phyloP scores from a whole-genome alignment of 768 basidiomycete genomes.

The Galerina marginata region DNA sequence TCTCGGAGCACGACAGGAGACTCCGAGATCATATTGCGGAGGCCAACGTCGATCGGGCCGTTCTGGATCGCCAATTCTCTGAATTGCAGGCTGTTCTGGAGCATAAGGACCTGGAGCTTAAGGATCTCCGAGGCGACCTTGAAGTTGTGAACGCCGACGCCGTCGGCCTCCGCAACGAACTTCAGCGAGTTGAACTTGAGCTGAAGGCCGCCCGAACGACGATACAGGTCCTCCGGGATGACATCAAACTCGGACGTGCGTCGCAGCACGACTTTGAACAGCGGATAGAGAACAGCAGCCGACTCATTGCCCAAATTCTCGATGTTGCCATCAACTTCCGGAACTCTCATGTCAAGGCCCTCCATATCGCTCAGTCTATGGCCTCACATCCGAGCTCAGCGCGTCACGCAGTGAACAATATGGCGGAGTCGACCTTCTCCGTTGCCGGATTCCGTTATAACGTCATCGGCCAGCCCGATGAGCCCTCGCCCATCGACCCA shows the following conservation, averaged over 20 bases:
- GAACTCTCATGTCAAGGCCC: slow-evolving; percentile 74
- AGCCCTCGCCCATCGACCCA: slow-evolving; percentile 79
- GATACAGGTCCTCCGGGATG: slow-evolving; percentile 74
- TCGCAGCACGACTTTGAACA: slow-evolving; percentile 75
- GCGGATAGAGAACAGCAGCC: slow-evolving; percentile 64
- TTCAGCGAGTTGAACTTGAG: slow-evolving; percentile 73
- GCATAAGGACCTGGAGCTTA: slow-evolving; percentile 62
- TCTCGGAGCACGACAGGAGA: slow-evolving; percentile 64
- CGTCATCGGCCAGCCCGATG: slow-evolving; percentile 53
- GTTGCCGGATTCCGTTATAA: slow-evolving; percentile 59
- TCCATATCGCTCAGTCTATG: slow-evolving; percentile 66
- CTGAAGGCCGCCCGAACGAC: slow-evolving; percentile 68
- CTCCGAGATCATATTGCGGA: slow-evolving; percentile 91
- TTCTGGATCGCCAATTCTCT: slow-evolving; percentile 86
- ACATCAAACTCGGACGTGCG: slow-evolving; percentile 69
- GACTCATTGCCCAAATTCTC: slow-evolving; percentile 81
- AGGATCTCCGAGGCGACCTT: slow-evolving; percentile 62
- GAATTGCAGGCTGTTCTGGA: slow-evolving; percentile 72
- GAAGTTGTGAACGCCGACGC: slow-evolving; percentile 74
- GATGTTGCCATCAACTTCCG: slow-evolving; percentile 82
- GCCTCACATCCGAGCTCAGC: slow-evolving; percentile 55
- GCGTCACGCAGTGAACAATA: slow-evolving; percentile 45
- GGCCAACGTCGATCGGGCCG: slow-evolving; percentile 92
- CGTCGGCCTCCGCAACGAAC: slow-evolving; percentile 71
- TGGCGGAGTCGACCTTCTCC: slow-evolving; percentile 55